Base-by-base conservation (phyloP, 441 rosid species). In the Biscutella auriculata region DNA sequence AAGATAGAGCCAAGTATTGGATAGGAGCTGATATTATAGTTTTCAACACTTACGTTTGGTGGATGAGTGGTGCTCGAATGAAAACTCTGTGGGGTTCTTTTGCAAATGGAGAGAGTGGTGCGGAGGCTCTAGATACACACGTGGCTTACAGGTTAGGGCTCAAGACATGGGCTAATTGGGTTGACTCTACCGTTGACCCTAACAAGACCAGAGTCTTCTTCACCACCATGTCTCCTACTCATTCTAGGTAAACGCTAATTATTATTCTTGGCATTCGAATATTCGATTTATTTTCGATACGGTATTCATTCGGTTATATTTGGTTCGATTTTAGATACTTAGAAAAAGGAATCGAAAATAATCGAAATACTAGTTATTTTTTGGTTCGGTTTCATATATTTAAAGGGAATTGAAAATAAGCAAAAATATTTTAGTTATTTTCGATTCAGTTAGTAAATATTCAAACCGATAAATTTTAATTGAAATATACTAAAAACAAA, bases 91-190 rank as follows among this genome's bases (percentile, higher is more conserved):
- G 96, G 98, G 98, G 96, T 50, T 85, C 96, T 1, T 91, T 91
- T 58, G 77, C 71, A 6, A 91, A 91, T 43, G 96, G 93, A 6
- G 82, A 69, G 55, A 81, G 80, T 26, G 95, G 93, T 19, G 82
- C 69, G 0, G 77, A 67, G 72, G 82, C 73, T 11, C 26, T 91
- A 63, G 88, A 87, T 21, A 70, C 88, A 28, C 67, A 68, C 0
- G 71, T 91, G n/a, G 96, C 98, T 56, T 91, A 88, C 43, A 75
- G 74, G 57, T 32, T 91, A 13, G 85, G 77, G 3, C 60, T 91
- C 63, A 85, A 76, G 76, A 91, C 98, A 19, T 88, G 96, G 98
- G 93, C 96, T n/a, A 88, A 91, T 28, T 91, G 98, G 95, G 66
- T 88, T 1, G 98, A 91, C 77, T 85, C 96, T 9, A 85, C 72